phyloP scores from a whole-genome alignment of 768 basidiomycete genomes.

The Leucosporidium creatinivorum region DNA sequence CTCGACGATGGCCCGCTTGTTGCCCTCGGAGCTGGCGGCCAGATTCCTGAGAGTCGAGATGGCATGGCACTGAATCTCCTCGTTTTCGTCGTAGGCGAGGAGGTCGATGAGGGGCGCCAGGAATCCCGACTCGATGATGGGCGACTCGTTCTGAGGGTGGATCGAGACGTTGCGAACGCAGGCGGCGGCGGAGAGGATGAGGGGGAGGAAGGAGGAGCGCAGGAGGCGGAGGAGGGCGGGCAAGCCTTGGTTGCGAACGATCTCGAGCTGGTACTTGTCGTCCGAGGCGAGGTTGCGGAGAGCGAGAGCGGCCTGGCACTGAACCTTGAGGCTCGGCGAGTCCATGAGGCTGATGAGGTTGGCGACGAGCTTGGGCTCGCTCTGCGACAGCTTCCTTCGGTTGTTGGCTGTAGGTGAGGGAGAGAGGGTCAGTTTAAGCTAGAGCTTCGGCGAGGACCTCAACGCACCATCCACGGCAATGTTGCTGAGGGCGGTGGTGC shows the following conservation, averaged over 20 bases:
- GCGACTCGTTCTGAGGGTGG: constrained; percentile 95
- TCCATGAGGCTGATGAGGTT: constrained; percentile 95
- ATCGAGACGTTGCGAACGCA: constrained; percentile 99
- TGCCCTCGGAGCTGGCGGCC: constrained; percentile 94
- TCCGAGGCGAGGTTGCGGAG: constrained; percentile 94
- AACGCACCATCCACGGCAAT: constrained; percentile 86
- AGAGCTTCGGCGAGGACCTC: no score
- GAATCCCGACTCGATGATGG: constrained; percentile 98
- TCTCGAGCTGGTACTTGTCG: constrained; percentile 97
- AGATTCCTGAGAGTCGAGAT: constrained; percentile 95
- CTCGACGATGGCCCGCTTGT: constrained; percentile 95
- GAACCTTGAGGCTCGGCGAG: constrained; percentile 92
- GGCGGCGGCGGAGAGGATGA: constrained; percentile 95
- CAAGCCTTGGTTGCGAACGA: constrained; percentile 90
- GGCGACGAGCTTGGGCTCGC: constrained; percentile 86
- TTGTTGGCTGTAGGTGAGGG: constrained; percentile 55
- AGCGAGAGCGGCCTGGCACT: constrained; percentile 95
- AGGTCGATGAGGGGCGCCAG: constrained; percentile 90
- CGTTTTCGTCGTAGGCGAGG: constrained; percentile 96
- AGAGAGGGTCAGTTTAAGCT: constrained; percentile 10
- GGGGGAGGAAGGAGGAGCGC: constrained; percentile 91
- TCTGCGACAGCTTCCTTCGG: constrained; percentile 86
- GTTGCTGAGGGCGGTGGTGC: constrained; percentile 95
- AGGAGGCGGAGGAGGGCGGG: constrained; percentile 85
- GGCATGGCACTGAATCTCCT: constrained; percentile 98